Base-by-base conservation (phyloP, 176 grass and related monocot species). In the Typha latifolia region DNA sequence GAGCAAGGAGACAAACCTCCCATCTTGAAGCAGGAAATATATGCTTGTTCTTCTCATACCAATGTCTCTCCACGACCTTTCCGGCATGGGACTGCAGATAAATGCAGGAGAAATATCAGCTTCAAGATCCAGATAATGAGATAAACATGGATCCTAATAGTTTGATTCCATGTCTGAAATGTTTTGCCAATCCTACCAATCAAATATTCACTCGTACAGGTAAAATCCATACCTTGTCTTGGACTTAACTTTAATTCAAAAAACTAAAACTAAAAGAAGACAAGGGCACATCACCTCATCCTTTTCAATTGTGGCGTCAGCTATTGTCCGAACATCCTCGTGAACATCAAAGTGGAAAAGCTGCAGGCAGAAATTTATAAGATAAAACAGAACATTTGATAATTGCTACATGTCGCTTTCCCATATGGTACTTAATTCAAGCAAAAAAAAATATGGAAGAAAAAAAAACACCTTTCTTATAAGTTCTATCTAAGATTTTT, bases 341-440 rank as follows among this genome's bases (percentile, higher is more conserved):
- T 93, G 94, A 80, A 99, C 94, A 81, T 99, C 94, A 69, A 99
- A 99, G 85, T 99, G 94, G 84, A 99, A 99, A 82, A 99, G 84
- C 94, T 99, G 83, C 19, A 63, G 56, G 62, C 7, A 12, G 62
- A 64, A 19, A 59, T 59, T 59, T 59, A 59, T 21, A 18, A 18
- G n/a, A 18, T 57, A 59, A 21, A 59, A 11, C 3, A 59, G 20
- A 59, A 21, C 8, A 6, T 43, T 18, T 22, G 16, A 22, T 12
- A 59, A 59, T 19, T 21, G 6, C 8, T n/a, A 59, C 8, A 59
- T 59, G 20, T 19, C 18, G 2, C 21, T 59, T 11, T 16, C 16
- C 8, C 12, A 2, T 18, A 43, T 43, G 37, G 37, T 56, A 56
- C 16, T 19, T n/a, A 19, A 56, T 19, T 56, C 13, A 56, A 56